Evolutionary conservation across 2,329 filamentous ascomycete species (phyloP), one percentile per base, ranked within the genome.

Genomic region (Fusarium luffae): DNA sequence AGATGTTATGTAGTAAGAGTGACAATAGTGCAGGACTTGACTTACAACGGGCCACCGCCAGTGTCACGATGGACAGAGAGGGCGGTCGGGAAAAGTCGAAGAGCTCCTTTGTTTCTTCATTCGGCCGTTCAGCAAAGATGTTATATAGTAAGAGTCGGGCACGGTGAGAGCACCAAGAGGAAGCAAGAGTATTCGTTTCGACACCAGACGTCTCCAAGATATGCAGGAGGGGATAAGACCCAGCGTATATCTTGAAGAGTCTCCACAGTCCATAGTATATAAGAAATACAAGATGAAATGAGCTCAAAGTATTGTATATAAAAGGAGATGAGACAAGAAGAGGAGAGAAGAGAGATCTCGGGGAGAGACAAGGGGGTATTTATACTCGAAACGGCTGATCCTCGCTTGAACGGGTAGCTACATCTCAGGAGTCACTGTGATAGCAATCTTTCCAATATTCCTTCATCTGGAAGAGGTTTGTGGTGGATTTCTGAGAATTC

Each of bases 401-500:
- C 18, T 7, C 5, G 18, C 18, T 12, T 37, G 18, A n/a, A 12
- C 34, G 34, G 34, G n/a, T 37, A 37, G 10, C 10, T 37, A n/a
- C 34, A 7, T 37, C 18, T 37, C 18, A 37, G 2, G 34, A 12
- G 18, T 37, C 34, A 37, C 18, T 12, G 0, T 4, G 18, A 7
- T 37, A 4, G 18, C 10, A 37, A 7, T 37, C 2, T 37, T 0
- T 2, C 34, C 3, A 11, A 12, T 7, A n/a, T 37, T 12, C 9
- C 34, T 12, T n/a, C 18, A 37, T 37, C 18, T 37, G 34, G 34
- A 37, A n/a, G 18, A 37, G 18, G 10, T n/a, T 37, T 37, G 18
- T 2, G 5, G 16, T 37, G 3, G 5, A 4, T 6, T n/a, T n/a
- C 34, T 37, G 10, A 0, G 10, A 37, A n/a, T n/a, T 18, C 4